Evolutionary conservation across 2,329 filamentous ascomycete genomes (phyloP), one percentile per base, ranked within the genome.

Genomic region (Alternaria brassicae): DNA sequence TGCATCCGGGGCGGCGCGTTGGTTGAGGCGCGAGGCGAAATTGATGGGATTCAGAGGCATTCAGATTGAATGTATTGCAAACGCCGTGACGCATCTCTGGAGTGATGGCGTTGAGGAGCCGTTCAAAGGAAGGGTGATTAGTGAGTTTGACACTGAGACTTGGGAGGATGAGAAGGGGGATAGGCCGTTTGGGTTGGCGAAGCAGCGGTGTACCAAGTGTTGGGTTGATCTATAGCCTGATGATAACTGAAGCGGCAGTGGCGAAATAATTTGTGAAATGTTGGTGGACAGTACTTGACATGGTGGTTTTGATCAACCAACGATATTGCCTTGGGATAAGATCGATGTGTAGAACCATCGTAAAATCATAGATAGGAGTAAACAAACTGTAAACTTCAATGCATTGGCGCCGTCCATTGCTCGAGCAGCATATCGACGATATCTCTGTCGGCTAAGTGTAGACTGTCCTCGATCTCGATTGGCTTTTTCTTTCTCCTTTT

Each of bases 11-110:
- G 53, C 75, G 53, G 74, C 78, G 36, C 64, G 77, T 44, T 79
- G 71, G 66, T 41, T 79, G 55, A 79, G 79, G 75, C 67, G 72
- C 9, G 75, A 79, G 60, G 77, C 75, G 13, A 68, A 65, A 10
- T 50, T 39, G 34, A 64, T 64, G 54, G 78, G 78, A 0, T 80
- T 66, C 53, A 64, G 69, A 19, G 72, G 62, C 12, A 68, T 80
- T 55, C 72, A 78, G 58, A 79, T 80, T 55, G 77, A 78, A 61
- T 65, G 63, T 12, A 51, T 76, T 23, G 58, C 68, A 40, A 70
- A 77, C 67, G 61, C 67, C 2, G 75, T 78, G 10, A 68, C 56
- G 28, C 56, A 70, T 56, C 67, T 73, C 10, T 78, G 75, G 76
- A 64, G 58, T 21, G 60, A 66, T 10, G 54, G 58, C 8, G 66